These are phyloP conservation scores for Raphanus raphanistrum DNA, from an alignment of 345 rosid genomes.

Conservation along the genomic window DNA sequence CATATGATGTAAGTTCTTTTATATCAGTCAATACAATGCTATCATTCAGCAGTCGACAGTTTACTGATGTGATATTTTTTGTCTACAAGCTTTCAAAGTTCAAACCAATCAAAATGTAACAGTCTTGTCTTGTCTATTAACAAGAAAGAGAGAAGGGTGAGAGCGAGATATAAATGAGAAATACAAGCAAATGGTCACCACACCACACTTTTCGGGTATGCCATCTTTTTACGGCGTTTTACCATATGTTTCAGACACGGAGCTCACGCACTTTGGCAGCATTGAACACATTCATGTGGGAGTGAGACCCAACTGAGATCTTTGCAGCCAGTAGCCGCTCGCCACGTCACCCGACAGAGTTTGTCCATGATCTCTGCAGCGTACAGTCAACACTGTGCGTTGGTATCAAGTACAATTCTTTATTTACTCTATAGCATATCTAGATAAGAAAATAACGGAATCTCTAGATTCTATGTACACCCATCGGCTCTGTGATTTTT, in stretches of 20 bases:
- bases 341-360: conserved; percentile 23
- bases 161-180: conserved; percentile 10
- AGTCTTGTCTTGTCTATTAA: background rate
- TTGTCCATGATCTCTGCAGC: background rate
- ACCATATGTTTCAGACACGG: conserved; percentile 10
- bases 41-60: background rate
- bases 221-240: conserved; percentile 35
- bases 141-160: too few relatives aligned
- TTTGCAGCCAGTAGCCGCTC: background rate
- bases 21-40: background rate
- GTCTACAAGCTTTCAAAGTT: conserved; percentile 1
- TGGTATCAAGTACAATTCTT: conserved; percentile 1
- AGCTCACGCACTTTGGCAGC: conserved; percentile 10
- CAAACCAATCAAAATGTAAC: background rate
- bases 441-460: background rate
- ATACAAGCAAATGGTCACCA: conserved; percentile 3
- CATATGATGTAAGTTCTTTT: background rate
- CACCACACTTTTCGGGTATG: conserved; percentile 17
- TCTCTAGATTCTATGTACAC: background rate
- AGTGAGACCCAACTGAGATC: background rate
- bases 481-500: background rate
- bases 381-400: conserved; percentile 21
- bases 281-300: conserved; percentile 14
- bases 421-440: background rate
- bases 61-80: background rate